Conservation (phyloP, 306 rosid species). For the Amphicarpaea edgeworthii region DNA sequence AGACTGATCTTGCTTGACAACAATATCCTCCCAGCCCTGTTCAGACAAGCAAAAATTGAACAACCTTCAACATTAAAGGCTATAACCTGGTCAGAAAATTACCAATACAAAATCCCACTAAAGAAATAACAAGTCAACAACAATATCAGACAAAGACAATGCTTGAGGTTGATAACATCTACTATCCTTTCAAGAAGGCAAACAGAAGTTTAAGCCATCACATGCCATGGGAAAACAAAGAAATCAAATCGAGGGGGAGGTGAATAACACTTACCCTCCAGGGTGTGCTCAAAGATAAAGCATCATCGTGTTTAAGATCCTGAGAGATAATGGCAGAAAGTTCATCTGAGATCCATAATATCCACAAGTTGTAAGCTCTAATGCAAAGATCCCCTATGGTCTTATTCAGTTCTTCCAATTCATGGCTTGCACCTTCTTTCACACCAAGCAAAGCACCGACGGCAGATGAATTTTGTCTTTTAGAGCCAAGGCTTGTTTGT, state of each 20-base stretch:
- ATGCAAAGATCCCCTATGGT: constrained; percentile 80
- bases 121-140: background rate
- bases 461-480: constrained; percentile 72
- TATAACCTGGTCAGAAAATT: constrained; percentile 29
- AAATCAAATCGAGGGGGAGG: background rate
- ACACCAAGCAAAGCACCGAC: constrained; percentile 83
- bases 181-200: constrained; percentile 31
- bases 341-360: constrained; percentile 84
- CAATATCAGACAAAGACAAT: background rate
- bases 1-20: constrained; percentile 88
- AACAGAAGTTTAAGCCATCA: constrained; percentile 34
- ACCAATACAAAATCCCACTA: constrained; percentile 8
- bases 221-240: constrained; percentile 22
- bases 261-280: constrained; percentile 74
- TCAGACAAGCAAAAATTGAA: constrained; percentile 39
- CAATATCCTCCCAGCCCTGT: constrained; percentile 97
- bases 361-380: constrained; percentile 90
- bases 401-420: constrained; percentile 78
- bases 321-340: constrained; percentile 68
- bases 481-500: constrained; percentile 50
- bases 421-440: constrained; percentile 74
- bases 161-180: constrained; percentile 11
- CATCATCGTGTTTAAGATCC: constrained; percentile 80
- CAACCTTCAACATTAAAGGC: constrained; percentile 25
- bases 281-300: constrained; percentile 76